Percentiles rank a stretch among this genome's conserved stretches.
Evolutionary conservation across 2,329 filamentous ascomycete genomes (phyloP).

Genomic region (Fusarium falciforme): DNA sequence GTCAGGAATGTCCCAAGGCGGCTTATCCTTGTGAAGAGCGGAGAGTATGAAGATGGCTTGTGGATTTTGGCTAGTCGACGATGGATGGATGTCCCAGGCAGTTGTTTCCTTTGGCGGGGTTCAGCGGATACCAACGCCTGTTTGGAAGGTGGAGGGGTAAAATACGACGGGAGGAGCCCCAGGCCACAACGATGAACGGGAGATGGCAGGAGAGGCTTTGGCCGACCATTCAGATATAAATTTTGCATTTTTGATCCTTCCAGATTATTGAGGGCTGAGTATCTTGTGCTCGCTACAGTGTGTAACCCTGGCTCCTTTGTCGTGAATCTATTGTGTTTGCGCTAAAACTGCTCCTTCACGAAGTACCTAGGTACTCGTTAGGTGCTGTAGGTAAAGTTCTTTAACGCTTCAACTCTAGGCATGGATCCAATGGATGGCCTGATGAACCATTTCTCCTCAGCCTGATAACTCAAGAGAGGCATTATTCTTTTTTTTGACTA

Average conservation of each 20-base stretch:
- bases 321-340: neutral
- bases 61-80: slow-evolving; percentile 32
- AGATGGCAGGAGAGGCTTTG: slow-evolving; percentile 8
- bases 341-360: neutral
- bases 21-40: slow-evolving; percentile 14
- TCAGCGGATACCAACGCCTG: slow-evolving; percentile 15
- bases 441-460: neutral
- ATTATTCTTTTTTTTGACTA: neutral
- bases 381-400: neutral
- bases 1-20: slow-evolving; percentile 2
- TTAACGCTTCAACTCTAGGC: neutral
- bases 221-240: neutral
- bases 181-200: slow-evolving; percentile 17
- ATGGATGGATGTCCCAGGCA: slow-evolving; percentile 25
- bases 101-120: slow-evolving; percentile 37
- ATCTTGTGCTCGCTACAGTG: neutral
- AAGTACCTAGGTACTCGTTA: neutral
- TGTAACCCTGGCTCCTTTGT: neutral
- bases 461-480: neutral
- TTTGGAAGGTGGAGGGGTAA: slow-evolving; percentile 27
- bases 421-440: neutral
- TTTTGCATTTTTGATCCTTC: neutral
- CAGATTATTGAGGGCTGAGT: neutral
- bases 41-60: slow-evolving; percentile 23
- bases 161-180: slow-evolving; percentile 10